Conservation (phyloP, 2,329 filamentous ascomycete genomes). For the Aspergillus pseudoviridinutans region DNA sequence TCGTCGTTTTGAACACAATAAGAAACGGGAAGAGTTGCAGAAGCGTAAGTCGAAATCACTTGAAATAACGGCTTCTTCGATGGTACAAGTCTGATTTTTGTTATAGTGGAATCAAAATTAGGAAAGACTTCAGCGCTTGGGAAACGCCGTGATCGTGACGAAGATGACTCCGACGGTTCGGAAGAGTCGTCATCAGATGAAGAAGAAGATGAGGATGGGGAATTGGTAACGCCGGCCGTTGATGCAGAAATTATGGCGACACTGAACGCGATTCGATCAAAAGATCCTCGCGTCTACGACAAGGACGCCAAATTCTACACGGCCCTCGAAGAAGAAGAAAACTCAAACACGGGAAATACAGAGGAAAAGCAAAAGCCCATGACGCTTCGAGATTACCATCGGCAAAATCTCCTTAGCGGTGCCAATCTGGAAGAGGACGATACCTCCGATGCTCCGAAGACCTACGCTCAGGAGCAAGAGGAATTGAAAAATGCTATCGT, state of each 20-base stretch:
- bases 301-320: conserved; percentile 72
- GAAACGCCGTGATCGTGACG: conserved; percentile 34
- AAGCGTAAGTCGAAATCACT: conserved; percentile 25
- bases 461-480: conserved; percentile 86
- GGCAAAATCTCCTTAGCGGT: conserved; percentile 78
- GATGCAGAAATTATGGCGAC: conserved; percentile 86
- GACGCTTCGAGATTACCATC: conserved; percentile 84
- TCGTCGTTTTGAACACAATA: conserved; percentile 89
- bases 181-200: conserved; percentile 70
- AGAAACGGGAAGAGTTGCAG: conserved; percentile 86
- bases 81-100: neutral
- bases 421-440: conserved; percentile 56
- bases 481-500: conserved; percentile 73
- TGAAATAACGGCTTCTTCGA: neutral
- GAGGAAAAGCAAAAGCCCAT: conserved; percentile 77
- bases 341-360: conserved; percentile 30
- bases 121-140: conserved; percentile 43
- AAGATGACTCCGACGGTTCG: conserved; percentile 51
- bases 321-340: conserved; percentile 48
- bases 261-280: conserved; percentile 79
- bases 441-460: conserved; percentile 50
- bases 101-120: conserved; percentile 82
- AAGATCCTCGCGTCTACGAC: conserved; percentile 90
- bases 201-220: conserved; percentile 85
- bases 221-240: conserved; percentile 77